Conservation (phyloP, 331 rosid species). For the Rhamnella rubrinervis region DNA sequence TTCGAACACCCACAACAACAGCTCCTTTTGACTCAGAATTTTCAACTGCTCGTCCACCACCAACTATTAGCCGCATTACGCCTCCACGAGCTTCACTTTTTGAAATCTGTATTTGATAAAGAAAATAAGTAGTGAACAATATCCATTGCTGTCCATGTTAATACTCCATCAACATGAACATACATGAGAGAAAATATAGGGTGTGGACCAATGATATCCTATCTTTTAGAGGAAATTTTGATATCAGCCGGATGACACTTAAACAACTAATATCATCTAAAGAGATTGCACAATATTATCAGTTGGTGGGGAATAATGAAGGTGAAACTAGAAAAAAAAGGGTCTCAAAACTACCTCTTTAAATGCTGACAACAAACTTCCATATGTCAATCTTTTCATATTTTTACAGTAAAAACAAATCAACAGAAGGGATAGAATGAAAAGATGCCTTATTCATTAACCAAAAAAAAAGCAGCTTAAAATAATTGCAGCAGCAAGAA, state of each 20-base stretch:
- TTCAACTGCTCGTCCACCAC: slow-evolving; percentile 98
- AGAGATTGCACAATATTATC: no score
- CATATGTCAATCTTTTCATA: neutral
- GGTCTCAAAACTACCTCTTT: no score
- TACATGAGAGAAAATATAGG: neutral
- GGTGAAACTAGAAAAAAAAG: no score
- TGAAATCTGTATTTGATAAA: slow-evolving; percentile 62
- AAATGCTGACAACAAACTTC: no score
- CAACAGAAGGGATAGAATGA: no score
- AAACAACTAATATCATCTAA: no score
- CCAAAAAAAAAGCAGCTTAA: slow-evolving; percentile 10
- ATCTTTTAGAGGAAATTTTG: no score
- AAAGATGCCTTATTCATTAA: no score
- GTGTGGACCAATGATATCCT: neutral
- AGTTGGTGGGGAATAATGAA: no score
- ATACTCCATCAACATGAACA: neutral
- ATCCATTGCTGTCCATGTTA: neutral
- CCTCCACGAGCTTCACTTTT: slow-evolving; percentile 87
- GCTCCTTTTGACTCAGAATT: slow-evolving; percentile 77
- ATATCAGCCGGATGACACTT: no score
- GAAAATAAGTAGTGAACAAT: neutral
- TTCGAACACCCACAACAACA: slow-evolving; percentile 97
- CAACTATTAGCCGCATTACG: slow-evolving; percentile 96
- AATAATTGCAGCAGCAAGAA: no score
- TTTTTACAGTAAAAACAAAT: no score